Conservation (phyloP, 2,329 filamentous ascomycete species). For the Phialocephala sp. region DNA sequence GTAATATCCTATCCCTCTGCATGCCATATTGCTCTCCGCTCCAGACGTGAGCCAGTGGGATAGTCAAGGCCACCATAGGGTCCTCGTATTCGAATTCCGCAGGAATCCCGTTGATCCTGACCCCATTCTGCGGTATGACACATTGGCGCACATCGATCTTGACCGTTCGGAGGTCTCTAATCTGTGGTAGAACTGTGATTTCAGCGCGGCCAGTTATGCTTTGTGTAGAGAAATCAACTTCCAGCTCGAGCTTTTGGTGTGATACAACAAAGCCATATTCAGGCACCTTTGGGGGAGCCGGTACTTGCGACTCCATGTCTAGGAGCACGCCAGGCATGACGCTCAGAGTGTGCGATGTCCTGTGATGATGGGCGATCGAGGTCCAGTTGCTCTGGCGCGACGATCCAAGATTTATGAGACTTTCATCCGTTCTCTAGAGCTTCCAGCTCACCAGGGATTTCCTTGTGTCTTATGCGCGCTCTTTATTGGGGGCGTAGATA, state of each 20-base stretch:
- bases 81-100: constrained; percentile 52
- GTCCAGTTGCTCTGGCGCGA: constrained; percentile 35
- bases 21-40: constrained; percentile 77
- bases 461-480: constrained; percentile 10
- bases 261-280: constrained; percentile 59
- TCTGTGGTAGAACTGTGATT: constrained; percentile 70
- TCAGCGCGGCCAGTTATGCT: constrained; percentile 79
- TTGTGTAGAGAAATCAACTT: constrained; percentile 82
- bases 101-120: constrained; percentile 54
- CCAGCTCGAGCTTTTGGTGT: constrained; percentile 87
- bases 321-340: constrained; percentile 38
- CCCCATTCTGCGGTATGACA: constrained; percentile 58
- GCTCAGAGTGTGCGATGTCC: constrained; percentile 14
- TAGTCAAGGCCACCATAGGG: constrained; percentile 68
- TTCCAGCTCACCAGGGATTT: constrained; percentile 20
- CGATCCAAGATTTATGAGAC: constrained; percentile 29
- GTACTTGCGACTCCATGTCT: constrained; percentile 31
- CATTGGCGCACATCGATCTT: constrained; percentile 67
- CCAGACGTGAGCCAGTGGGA: constrained; percentile 66
- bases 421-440: constrained; percentile 36
- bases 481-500: too few species aligned
- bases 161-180: constrained; percentile 62
- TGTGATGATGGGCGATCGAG: constrained; percentile 23
- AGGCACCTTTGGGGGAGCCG: constrained; percentile 15
- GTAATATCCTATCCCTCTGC: constrained; percentile 67